Conservation (phyloP, 2,329 filamentous ascomycete genomes). For the Diaporthe citrichinensis region DNA sequence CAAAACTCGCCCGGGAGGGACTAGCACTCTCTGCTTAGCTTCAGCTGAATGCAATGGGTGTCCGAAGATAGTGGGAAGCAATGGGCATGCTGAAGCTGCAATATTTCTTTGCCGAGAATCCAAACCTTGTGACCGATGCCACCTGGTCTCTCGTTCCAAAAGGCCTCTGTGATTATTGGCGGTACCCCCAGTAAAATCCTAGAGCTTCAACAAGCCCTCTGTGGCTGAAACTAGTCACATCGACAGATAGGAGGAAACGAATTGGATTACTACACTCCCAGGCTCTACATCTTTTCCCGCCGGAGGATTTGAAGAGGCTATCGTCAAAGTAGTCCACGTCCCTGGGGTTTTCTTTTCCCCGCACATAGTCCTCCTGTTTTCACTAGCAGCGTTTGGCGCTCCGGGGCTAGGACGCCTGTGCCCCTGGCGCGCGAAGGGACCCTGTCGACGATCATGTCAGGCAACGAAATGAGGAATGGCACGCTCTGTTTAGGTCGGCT, state of each 20-base stretch:
- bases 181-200: neutral
- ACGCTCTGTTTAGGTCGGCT: neutral
- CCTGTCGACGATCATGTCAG: conserved; percentile 19
- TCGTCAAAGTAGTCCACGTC: neutral
- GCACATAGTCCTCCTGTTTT: neutral
- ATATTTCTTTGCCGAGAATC: neutral
- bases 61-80: neutral
- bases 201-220: neutral
- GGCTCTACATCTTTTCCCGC: conserved; percentile 6
- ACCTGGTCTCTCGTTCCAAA: neutral
- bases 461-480: conserved; percentile 6
- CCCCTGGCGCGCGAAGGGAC: conserved; percentile 20
- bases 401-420: conserved; percentile 21
- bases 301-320: neutral
- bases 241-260: neutral
- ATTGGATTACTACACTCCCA: neutral
- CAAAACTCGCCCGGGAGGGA: no score
- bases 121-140: neutral
- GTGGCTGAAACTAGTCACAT: conserved; percentile 9
- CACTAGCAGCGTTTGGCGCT: neutral
- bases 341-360: conserved; percentile 15
- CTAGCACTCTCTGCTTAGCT: no score
- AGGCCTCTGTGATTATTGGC: no score
- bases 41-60: neutral
- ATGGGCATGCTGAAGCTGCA: neutral